Base-by-base conservation (phyloP, 1,139 yeast species). In the Hemisphaericaspora xylofermentans region DNA sequence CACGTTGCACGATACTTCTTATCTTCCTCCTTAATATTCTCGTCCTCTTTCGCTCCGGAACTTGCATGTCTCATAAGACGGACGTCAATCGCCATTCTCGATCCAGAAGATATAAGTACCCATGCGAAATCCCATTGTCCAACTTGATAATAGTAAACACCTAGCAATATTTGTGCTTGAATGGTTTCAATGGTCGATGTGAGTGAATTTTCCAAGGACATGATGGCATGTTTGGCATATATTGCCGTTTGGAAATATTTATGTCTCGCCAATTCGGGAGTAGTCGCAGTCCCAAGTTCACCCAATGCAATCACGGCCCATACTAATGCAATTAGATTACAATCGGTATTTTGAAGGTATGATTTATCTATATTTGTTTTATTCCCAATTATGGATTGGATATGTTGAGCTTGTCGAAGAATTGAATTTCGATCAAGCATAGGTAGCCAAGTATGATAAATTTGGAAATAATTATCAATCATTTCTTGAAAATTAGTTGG, bases 61-160 rank as follows among this genome's bases (percentile, higher is more conserved):
- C 43, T 30, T 8, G 50, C 48, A 12, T 42, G 41, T 35, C 54
- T 42, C 60, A 58, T 58, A n/a, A 58, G 45, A 36, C 60, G 37
- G 16, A 57, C 63, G 45, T 58, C 63, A 17, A 58, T 50, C 10
- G 63, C 60, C 60, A 57, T 57, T 40, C 63, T 46, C 6, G 61
- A 43, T 9, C 56, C 55, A 4, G 61, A 55, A 22, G 56, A 51
- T 6, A 54, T 47, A 33, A 58, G 46, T 6, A 57, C 60, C 62
- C 62, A 58, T 2, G 60, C 49, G 31, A 50, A 50, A 41, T 58
- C 63, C 63, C 63, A 58, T 42, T 54, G 55, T 8, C 63, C 63
- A 3, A 54, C 41, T 26, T 53, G 53, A 33, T 58, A 58, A 43
- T 54, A 54, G 31, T 45, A 55, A 4, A 53, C 40, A 2, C 62